Base-by-base conservation (phyloP, 164 flowering plant genomes). In the Paratinospora sagittata region DNA sequence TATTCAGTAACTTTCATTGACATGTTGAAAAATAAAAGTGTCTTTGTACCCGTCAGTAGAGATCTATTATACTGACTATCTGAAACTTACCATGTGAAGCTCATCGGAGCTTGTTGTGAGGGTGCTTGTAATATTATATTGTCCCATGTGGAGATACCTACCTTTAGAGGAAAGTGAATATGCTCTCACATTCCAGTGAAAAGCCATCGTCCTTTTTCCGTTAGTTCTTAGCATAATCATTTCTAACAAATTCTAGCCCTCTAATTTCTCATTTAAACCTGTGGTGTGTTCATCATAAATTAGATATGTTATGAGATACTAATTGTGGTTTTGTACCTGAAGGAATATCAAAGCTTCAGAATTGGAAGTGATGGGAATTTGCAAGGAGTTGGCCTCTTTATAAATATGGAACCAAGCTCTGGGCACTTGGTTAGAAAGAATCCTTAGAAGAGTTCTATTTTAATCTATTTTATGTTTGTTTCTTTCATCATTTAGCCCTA, bases 291-390 rank as follows among this genome's bases (percentile, higher is more conserved):
- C 27, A 30, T 33, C 21, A 19, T 17, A 52, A 26, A 52, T 6
- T 10, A 2, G 62, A 24, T 26, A 36, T 0, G 19, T 41, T n/a
- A 39, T 52, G 60, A 70, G 33, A 19, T 34, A 27, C 70, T 64
- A 23, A 64, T 23, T 39, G 11, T 78, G 72, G 45, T 63, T 64
- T 62, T 72, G 65, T 49, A 68, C 57, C 45, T 70, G 66, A 87
- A 92, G 99, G 99, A 95, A 66, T 95, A 88, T 77, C 96, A 90
- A 80, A 92, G 88, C 80, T 95, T 92, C 69, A 81, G 94, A 75
- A 91, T 95, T 66, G 97, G 97, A 70, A 95, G 91, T 76, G 94
- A 89, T 77, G 97, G 99, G 47, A 95, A 91, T 72, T 74, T 95
- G 83, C 97, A 89, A 81, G 97, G 99, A 23, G 97, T 95, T 70